Evolutionary conservation across 345 rosid species (phyloP), one percentile per base, ranked within the genome.

Genomic region (Linum lewisii): DNA sequence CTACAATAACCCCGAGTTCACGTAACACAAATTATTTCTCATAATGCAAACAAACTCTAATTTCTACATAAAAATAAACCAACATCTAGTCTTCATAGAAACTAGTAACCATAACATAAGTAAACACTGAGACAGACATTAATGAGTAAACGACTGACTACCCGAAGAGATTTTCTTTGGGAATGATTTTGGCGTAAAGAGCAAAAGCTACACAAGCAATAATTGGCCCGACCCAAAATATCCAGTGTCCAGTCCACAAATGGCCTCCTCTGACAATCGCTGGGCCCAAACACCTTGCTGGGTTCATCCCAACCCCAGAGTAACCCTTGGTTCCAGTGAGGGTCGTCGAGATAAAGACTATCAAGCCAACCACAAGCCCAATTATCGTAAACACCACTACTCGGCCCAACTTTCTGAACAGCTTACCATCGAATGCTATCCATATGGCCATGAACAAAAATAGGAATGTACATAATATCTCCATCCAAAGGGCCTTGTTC

Each of bases 201-300:
- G 21, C 7, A 56, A 56, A 56, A 7, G 21, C 64, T 11, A 57
- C 42, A 2, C 78, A 75, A 51, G 82, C 67, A n/a, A 47, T 34
- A 18, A 63, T 54, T 0, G 84, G 77, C n/a, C 84, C 84, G 0
- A 38, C 64, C 86, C 87, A 79, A 26, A 75, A 82, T 0, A 82
- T 77, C 82, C 80, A 79, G 16, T 72, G 80, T 11, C 82, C 84
- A 6, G 58, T 20, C 86, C 86, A 75, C 7, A 82, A 62, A 2
- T 57, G 62, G 24, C 79, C 87, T 0, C 82, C 82, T n/a, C 64
- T 52, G 21, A 82, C 25, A 2, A 82, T 15, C 8, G 84, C 82
- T 0, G 82, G 77, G 1, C 78, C 84, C 15, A 82, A 59, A 49
- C 86, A 82, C 70, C 77, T 71, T 0, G 78, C 84, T 1, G 83